Evolutionary conservation across 805 yeast genomes (phyloP).

Genomic region (Starmerella asiatica): DNA sequence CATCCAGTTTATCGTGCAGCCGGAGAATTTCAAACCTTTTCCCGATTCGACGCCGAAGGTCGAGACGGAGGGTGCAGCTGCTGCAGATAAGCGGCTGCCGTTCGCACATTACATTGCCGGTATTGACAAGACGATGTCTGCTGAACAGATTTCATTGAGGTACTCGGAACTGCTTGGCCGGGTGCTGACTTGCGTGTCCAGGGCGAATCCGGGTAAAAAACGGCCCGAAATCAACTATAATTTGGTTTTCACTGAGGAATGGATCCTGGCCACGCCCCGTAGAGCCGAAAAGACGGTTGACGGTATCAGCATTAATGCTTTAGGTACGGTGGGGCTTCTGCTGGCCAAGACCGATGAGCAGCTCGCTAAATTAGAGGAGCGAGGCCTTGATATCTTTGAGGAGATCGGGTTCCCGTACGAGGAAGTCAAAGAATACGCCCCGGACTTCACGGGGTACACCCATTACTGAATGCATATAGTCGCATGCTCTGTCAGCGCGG

Average conservation of each 20-base stretch:
- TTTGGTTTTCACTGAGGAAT: conserved; percentile 63
- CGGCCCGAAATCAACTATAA: conserved; percentile 49
- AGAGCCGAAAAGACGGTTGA: conserved; percentile 25
- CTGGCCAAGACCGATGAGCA: conserved; percentile 55
- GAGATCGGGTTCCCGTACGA: conserved; percentile 20
- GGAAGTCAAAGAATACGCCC: conserved; percentile 14
- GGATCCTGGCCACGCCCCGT: conserved; percentile 84
- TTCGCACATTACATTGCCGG: conserved; percentile 77
- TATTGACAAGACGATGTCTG: conserved; percentile 32
- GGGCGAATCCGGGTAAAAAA: conserved; percentile 35
- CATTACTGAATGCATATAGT: too few relatives aligned
- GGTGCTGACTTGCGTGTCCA: conserved; percentile 46
- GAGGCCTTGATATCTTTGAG: conserved; percentile 12
- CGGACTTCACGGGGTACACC: conserved; percentile 18
- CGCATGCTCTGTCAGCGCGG: too few relatives aligned
- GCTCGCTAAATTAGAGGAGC: conserved; percentile 12
- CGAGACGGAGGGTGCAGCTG: conserved; percentile 27
- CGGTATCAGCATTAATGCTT: conserved; percentile 56
- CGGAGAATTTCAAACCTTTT: conserved; percentile 42
- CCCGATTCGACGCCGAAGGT: conserved; percentile 36
- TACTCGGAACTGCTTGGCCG: conserved; percentile 43
- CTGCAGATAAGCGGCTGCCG: conserved; percentile 39
- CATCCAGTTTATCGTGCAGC: conserved; percentile 68
- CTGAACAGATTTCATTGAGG: conserved; percentile 38
- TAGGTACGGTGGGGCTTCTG: conserved; percentile 68